Evolutionary conservation across 805 yeast genomes (phyloP), one percentile per base, ranked within the genome.

Genomic region (Barnettozyma populi): DNA sequence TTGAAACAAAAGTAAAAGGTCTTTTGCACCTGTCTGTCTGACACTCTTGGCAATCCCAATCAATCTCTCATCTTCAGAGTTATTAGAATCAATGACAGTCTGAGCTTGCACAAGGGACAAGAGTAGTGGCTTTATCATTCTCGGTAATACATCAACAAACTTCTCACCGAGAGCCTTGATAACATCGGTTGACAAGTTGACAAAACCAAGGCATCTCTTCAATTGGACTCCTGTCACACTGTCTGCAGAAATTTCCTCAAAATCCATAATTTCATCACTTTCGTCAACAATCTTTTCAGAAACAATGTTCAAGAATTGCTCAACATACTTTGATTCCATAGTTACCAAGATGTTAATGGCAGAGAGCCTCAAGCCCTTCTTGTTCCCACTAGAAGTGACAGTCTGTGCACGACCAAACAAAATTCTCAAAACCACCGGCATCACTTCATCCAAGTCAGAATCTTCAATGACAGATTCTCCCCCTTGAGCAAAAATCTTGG

Each of bases 351-450:
- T 69, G 20, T 82, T 72, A 11, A 87, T 71, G 8, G 87, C 83
- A 8, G 94, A 87, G 56, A 73, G 75, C 52, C 88, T 85, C 54
- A 86, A 76, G 29, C 90, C 82, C 47, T 79, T 76, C 59, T 86
- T 86, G 25, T 82, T 76, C 50, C 88, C 89, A 62, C 86, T 82
- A 1, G 78, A 70, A 47, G 72, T 76, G 36, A 82, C 73, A 1
- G 83, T 75, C 65, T 88, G 95, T 8, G 90, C 88, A 48, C 95
- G 75, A 8, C 98, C 98, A 65, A 84, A 92, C 19, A 94, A 68
- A 23, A 94, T 83, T 54, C 97, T 70, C 43, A 90, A 61, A 4
- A 90, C 74, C 27, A 86, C 59, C 1, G 95, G 94, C 77, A 89
- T 78, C 2, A 92, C 73, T 1, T 52, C 63, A 2, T 63, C 69